A percentile compares a stretch with the other conserved stretches of the same genome.
These are phyloP conservation scores for Peniophora sp. DNA, from an alignment of 1,284 basidiomycete genomes.

Conservation along the genomic window DNA sequence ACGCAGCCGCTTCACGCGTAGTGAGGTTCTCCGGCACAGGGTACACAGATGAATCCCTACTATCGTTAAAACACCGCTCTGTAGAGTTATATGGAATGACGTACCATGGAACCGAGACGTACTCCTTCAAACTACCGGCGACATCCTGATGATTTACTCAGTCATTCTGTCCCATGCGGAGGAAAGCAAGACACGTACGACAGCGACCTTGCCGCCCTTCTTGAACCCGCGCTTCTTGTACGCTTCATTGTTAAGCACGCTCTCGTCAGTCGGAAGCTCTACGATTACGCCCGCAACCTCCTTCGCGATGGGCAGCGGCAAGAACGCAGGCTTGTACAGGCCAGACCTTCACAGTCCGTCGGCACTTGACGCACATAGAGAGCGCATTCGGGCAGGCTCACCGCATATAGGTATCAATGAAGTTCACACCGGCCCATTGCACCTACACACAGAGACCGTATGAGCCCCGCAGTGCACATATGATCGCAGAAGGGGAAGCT, in stretches of 20 bases:
- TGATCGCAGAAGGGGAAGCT: conserved; percentile 10
- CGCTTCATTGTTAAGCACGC: conserved; percentile 23
- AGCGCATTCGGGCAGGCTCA: conserved; percentile 12
- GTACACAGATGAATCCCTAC: conserved; percentile 32
- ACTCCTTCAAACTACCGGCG: conserved; percentile 64
- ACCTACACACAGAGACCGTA: conserved; percentile 32
- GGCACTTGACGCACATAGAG: neutral
- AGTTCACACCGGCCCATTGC: conserved; percentile 76
- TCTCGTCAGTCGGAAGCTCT: conserved; percentile 34
- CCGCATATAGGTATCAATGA: conserved; percentile 80
- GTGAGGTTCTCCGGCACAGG: conserved; percentile 55
- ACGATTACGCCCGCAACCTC: conserved; percentile 55
- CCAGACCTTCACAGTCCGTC: conserved; percentile 18
- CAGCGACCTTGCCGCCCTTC: conserved; percentile 37
- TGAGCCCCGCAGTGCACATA: conserved; percentile 11
- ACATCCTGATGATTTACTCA: conserved; percentile 9
- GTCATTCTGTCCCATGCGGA: neutral
- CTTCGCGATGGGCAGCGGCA: conserved; percentile 53
- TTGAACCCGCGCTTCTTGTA: conserved; percentile 31
- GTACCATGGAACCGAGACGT: conserved; percentile 56
- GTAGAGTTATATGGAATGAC: neutral
- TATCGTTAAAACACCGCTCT: neutral
- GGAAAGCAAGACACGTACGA: conserved; percentile 15
- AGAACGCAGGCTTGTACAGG: conserved; percentile 27
- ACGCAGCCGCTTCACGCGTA: conserved; percentile 60